Evolutionary conservation across 495 filamentous ascomycete species (phyloP).

Genomic region (Neurospora terricola): DNA sequence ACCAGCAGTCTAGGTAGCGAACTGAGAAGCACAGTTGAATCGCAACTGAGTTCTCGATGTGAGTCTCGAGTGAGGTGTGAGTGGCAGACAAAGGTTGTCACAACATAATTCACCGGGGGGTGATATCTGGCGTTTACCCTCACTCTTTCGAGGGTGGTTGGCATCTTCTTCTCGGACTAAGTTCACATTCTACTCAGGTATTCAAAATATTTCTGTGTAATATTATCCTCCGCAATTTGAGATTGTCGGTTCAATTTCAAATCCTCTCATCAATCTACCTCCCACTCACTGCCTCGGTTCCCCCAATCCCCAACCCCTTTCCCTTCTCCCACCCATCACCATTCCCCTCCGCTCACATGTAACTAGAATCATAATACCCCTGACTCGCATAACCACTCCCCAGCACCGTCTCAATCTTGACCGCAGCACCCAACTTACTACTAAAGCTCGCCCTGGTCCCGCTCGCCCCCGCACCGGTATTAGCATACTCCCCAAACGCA

Average conservation of each 20-base stretch:
- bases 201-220: too few relatives aligned
- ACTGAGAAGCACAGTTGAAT: neutral
- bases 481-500: slow-evolving; percentile 49
- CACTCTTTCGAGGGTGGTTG: neutral
- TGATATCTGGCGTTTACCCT: neutral
- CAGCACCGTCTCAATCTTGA: slow-evolving; percentile 40
- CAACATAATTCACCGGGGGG: neutral
- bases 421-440: slow-evolving; percentile 31
- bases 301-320: too few relatives aligned
- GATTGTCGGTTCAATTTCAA: neutral
- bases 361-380: slow-evolving; percentile 18
- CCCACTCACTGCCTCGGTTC: neutral
- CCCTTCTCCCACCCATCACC: neutral
- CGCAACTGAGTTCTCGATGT: neutral
- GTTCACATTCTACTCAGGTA: too few relatives aligned
- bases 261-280: neutral
- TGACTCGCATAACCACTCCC: slow-evolving; percentile 35
- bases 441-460: slow-evolving; percentile 51
- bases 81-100: neutral
- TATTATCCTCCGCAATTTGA: too few relatives aligned
- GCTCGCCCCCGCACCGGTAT: slow-evolving; percentile 45
- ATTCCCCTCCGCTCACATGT: slow-evolving; percentile 4
- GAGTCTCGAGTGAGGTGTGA: neutral
- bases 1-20: too few relatives aligned
- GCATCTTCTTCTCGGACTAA: neutral